Conservation (phyloP, 495 filamentous ascomycete species). For the Aspergillus incahuasiensis region DNA sequence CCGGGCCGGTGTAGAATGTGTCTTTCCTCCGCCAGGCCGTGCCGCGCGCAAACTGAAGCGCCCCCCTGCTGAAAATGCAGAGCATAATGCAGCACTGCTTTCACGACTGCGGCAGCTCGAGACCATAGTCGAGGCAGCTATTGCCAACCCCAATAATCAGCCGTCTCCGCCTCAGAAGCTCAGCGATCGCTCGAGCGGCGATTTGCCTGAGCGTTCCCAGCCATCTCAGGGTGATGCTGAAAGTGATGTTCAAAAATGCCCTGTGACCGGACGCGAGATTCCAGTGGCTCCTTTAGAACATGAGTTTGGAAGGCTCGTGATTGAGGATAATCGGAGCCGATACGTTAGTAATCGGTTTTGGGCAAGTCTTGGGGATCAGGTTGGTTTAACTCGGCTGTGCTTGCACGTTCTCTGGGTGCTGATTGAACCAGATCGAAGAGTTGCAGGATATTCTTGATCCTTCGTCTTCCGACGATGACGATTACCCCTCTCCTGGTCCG, state of each 20-base stretch:
- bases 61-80: conserved; percentile 56
- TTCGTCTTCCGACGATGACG: conserved; percentile 61
- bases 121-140: conserved; percentile 60
- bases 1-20: conserved; percentile 71
- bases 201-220: conserved; percentile 11
- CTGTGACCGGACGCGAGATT: conserved; percentile 20
- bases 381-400: conserved; percentile 24
- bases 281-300: conserved; percentile 46
- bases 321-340: conserved; percentile 74
- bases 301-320: conserved; percentile 75
- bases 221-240: conserved; percentile 15
- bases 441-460: conserved; percentile 65
- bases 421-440: conserved; percentile 57
- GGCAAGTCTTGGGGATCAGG: conserved; percentile 85
- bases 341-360: conserved; percentile 90
- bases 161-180: conserved; percentile 10
- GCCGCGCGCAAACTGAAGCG: conserved; percentile 66
- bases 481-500: conserved; percentile 54
- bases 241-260: conserved; percentile 15
- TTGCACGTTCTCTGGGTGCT: not conserved
- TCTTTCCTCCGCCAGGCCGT: conserved; percentile 78
- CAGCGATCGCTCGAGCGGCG: conserved; percentile 5
- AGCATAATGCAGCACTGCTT: conserved; percentile 73
- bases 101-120: conserved; percentile 74
- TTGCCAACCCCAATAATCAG: not conserved